Evolutionary conservation across 2,329 filamentous ascomycete genomes (phyloP), one percentile per base, ranked within the genome.

Genomic region (Xylariaceae sp.): DNA sequence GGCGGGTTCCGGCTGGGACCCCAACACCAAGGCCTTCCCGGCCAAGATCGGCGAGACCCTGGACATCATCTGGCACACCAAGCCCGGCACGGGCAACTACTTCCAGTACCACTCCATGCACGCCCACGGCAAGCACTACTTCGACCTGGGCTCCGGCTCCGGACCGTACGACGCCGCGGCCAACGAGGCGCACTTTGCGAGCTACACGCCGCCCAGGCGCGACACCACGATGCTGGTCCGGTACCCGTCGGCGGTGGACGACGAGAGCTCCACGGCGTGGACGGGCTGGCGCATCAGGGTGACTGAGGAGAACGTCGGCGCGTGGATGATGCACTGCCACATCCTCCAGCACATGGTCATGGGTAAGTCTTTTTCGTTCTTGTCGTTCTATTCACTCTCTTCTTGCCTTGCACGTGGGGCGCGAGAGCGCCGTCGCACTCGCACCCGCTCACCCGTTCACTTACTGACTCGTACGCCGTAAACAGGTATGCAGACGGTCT

Each of bases 281-380:
- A 59, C 76, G 14, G 75, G 65, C 1, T 80, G 75, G 77, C 59
- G 77, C 8, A 53, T 79, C 1, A 47, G 59, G 4, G 50, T 68
- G 1, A 56, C 51, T 1, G 45, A 58, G 22, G 51, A 59, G 2
- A 58, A 71, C 3, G 67, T 77, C 0, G 75, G 75, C 0, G 71
- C 72, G 3, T 79, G 72, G 72, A 71, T 78, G 70, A 58, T 78
- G 41, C 75, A 79, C 50, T 79, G 75, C 41, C 75, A 79, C 49
- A 65, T 71, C 12, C 42, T 72, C 31, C 65, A 68, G 34, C 75
- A 79, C 48, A 72, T 75, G 64, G 55, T 72, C 13, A 76, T 77
- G 71, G 70, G 67, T 45, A 55, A 57, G 63, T 52, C 18, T 21
- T 23, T 26, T n/a, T n/a, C n/a, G n/a, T n/a, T n/a, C n/a, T n/a